Conservation (phyloP, 345 rosid genomes). For the Boechera divaricarpa region DNA sequence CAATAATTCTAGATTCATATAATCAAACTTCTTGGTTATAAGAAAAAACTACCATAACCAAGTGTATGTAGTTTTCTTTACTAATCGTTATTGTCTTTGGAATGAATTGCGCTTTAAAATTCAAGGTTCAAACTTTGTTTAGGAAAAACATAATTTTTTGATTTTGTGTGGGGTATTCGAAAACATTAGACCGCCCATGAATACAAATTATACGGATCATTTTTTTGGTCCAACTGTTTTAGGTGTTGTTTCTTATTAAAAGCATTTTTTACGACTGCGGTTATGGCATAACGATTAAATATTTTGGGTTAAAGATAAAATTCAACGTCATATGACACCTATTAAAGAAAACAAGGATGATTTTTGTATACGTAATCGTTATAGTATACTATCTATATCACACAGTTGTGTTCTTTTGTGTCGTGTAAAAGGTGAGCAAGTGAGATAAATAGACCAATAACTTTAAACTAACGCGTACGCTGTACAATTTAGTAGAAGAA, state of each 20-base stretch:
- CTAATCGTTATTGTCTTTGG: no score
- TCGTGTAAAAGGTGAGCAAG: conserved; percentile 34
- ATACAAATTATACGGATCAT: background rate
- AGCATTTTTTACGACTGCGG: no score
- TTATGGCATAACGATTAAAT: background rate
- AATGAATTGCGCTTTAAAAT: no score
- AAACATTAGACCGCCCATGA: no score
- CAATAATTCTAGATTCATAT: no score
- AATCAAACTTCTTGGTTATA: no score
- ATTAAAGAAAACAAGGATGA: background rate
- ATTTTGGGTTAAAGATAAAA: background rate
- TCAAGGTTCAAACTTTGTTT: no score
- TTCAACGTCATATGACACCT: conserved; percentile 6
- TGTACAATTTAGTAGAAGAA: background rate
- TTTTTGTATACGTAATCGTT: background rate
- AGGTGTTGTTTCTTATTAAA: background rate
- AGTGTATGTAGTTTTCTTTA: no score
- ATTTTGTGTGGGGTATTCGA: no score
- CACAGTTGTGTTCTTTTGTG: background rate
- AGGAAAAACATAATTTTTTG: no score
- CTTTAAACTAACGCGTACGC: conserved; percentile 23
- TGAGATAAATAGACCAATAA: conserved; percentile 26
- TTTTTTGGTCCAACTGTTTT: background rate
- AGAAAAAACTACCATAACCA: no score
- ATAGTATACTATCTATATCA: background rate